Conservation (phyloP, 768 basidiomycete genomes). For the Auricularia heimuer region DNA sequence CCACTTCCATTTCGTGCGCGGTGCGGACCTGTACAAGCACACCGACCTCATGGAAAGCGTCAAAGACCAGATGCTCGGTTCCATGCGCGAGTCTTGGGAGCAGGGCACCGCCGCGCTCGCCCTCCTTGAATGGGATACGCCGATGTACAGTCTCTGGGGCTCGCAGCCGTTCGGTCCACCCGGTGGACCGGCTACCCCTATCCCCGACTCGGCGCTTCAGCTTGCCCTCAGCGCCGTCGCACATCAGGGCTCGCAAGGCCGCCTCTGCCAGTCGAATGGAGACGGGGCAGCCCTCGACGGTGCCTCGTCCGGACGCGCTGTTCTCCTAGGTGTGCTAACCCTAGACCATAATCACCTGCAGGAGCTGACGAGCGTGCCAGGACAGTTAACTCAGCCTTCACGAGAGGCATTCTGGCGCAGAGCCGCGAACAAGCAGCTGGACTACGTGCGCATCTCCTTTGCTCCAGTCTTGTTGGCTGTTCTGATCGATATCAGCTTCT, state of each 20-base stretch:
- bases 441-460: conserved; percentile 11
- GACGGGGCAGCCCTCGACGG: conserved; percentile 22
- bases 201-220: conserved; percentile 17
- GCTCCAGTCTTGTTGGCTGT: neutral
- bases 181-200: neutral
- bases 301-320: conserved; percentile 18
- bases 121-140: conserved; percentile 16
- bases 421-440: conserved; percentile 15
- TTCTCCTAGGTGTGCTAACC: conserved; percentile 15
- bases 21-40: neutral
- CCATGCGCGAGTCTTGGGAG: conserved; percentile 13
- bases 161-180: conserved; percentile 11
- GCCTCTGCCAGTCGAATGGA: conserved; percentile 18
- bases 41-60: neutral
- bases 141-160: conserved; percentile 20
- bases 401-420: conserved; percentile 14
- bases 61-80: neutral
- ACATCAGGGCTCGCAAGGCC: conserved; percentile 18
- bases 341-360: neutral
- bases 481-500: conserved; percentile 11
- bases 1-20: no score
- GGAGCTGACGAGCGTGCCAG: neutral
- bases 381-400: conserved; percentile 7
- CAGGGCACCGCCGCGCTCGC: conserved; percentile 20
- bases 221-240: conserved; percentile 20